Evolutionary conservation across 768 basidiomycete genomes (phyloP), one percentile per base, ranked within the genome.

Genomic region (Tulasnella sp.): DNA sequence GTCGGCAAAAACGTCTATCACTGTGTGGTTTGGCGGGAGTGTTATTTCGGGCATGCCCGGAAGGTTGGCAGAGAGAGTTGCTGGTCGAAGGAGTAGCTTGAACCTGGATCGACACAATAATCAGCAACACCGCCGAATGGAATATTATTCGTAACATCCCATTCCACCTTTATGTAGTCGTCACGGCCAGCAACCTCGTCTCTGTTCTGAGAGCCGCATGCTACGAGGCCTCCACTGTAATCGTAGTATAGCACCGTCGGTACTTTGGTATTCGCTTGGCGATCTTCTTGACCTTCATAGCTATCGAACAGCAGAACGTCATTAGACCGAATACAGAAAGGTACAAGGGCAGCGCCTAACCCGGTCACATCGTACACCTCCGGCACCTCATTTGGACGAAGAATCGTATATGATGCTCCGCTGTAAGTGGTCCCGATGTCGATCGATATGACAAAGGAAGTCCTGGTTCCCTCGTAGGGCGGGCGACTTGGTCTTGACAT

Each of bases 371-470:
- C 84, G 61, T 84, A 75, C 19, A 88, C 87, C 66, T 85, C 84
- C 4, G 86, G 85, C 14, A 87, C 77, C 65, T 87, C 83, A 6
- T 81, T 81, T 9, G 86, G 86, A 62, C 86, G 84, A 32, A 88
- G 77, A 58, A 88, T 84, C 1, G 85, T 83, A 67, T 88, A 88
- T 32, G 86, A 88, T 1, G 82, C 86, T 14, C 86, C 86, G 63
- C 82, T 84, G 65, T 87, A 87, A 0, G 86, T 88, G 0, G 85
- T 88, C 23, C 86, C 86, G 61, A 88, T 77, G 64, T 88, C 86
- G 67, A 88, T 78, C 4, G 86, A 85, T 63, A 88, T 75, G 61
- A 83, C 84, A 53, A 88, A 76, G 58, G 82, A 77, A 62, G 84
- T 76, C 15, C 71, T 69, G 11, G 73, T 64, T 43, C 86, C 86